Evolutionary conservation across 257 asterid genomes (phyloP), one percentile per base, ranked within the genome.

Genomic region (Plantago major): DNA sequence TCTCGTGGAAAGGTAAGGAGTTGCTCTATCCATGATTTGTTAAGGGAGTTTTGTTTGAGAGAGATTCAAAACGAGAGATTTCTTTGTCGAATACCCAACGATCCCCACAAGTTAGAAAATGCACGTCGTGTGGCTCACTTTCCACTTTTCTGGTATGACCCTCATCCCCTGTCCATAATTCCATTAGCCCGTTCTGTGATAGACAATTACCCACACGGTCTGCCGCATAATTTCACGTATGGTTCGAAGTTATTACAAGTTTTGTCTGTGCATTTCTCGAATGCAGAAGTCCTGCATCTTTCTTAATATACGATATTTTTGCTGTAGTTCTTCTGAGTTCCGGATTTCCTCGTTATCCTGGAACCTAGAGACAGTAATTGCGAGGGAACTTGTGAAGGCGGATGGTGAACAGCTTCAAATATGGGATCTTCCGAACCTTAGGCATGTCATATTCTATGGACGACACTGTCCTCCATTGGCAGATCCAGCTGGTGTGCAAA

Each of bases 1-100:
- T 26, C 22, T 28, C 19, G 3, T 62, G 37, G 73, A 7, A 49
- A 53, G 46, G 44, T 68, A 3, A 45, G 37, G n/a, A 44, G 57
- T 5, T 68, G 64, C 44, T 6, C 45, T 15, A 12, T 68, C 22
- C 73, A 62, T 54, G 68, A 62, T 68, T 46, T 68, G n/a, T 50
- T 68, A 4, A 51, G 73, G 44, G 68, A 53, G 3, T 28, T 62
- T 7, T 68, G 73, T 28, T 1, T 48, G 54, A 48, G 10, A 16
- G 18, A 69, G 55, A 68, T 60, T 40, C 37, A 49, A 3, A 63
- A 43, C 3, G 55, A 56, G 10, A 63, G 13, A 16, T 69, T 62
- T 28, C 37, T 60, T 11, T 52, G 42, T 43, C 15, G 54, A 11
- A 48, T 3, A 33, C 28, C 8, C 28, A 3, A 11, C 13, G 7